Evolutionary conservation across 2,329 filamentous ascomycete species (phyloP).

Genomic region (Ploettnerulaceae sp.): DNA sequence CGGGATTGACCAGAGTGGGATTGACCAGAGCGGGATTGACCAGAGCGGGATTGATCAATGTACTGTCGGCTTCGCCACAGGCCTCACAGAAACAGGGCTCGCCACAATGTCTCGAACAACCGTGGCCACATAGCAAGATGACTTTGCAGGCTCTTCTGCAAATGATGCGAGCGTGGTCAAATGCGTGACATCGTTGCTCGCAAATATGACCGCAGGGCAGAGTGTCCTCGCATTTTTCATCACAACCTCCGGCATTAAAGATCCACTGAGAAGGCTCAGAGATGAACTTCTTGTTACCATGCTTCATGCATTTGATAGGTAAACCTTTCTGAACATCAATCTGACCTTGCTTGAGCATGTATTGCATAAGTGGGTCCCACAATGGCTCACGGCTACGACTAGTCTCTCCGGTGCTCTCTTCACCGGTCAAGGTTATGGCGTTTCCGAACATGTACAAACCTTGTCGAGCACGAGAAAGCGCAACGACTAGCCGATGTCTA

Average conservation of each 20-base stretch:
- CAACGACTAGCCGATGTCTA: constrained; percentile 52
- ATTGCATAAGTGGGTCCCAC: constrained; percentile 34
- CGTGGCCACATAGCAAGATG: constrained; percentile 29
- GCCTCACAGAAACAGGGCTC: constrained; percentile 24
- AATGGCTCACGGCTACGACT: constrained; percentile 23
- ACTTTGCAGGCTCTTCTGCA: constrained; percentile 26
- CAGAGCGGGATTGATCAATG: neutral
- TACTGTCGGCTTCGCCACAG: constrained; percentile 7
- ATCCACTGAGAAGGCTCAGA: constrained; percentile 49
- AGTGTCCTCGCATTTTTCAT: constrained; percentile 39
- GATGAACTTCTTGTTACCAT: constrained; percentile 49
- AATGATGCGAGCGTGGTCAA: constrained; percentile 23
- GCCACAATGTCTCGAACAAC: constrained; percentile 26
- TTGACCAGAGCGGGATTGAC: neutral
- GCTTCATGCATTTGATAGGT: constrained; percentile 59
- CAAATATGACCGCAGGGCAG: constrained; percentile 33
- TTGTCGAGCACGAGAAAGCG: constrained; percentile 63
- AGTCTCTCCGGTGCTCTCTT: constrained; percentile 13
- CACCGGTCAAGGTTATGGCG: constrained; percentile 41
- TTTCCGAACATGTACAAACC: constrained; percentile 88
- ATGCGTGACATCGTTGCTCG: constrained; percentile 29
- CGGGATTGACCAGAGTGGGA: neutral
- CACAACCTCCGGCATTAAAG: constrained; percentile 48
- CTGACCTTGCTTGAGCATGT: constrained; percentile 39
- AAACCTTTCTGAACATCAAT: constrained; percentile 40